A percentile compares a stretch with the other conserved stretches of the same genome.
phyloP scores from a whole-genome alignment of 805 yeast species.

The Diddensiella transvaalensis region DNA sequence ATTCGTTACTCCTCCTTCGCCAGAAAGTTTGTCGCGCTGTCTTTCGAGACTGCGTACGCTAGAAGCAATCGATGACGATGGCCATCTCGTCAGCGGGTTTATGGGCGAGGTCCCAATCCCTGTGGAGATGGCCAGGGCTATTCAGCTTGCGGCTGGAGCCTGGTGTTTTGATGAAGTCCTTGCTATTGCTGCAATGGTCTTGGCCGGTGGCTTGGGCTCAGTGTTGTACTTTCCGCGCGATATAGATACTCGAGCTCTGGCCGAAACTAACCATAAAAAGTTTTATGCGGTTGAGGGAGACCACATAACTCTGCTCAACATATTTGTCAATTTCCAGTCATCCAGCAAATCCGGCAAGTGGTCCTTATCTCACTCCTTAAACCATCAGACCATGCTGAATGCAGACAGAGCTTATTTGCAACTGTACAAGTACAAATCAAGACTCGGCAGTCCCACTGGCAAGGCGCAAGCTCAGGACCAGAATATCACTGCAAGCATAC shows the following conservation, averaged over 20 bases:
- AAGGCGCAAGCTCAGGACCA: background rate
- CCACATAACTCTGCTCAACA: conserved; percentile 72
- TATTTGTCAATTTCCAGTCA: conserved; percentile 26
- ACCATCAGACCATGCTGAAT: conserved; percentile 54
- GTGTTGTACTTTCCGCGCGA: conserved; percentile 32
- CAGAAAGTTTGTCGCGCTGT: conserved; percentile 60
- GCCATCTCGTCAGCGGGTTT: conserved; percentile 60
- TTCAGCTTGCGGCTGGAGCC: conserved; percentile 53
- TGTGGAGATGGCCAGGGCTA: conserved; percentile 63
- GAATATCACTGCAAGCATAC: conserved; percentile 1
- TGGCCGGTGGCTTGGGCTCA: conserved; percentile 57
- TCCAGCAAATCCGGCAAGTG: conserved; percentile 39
- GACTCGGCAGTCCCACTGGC: background rate
- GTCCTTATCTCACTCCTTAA: conserved; percentile 65
- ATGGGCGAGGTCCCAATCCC: conserved; percentile 73
- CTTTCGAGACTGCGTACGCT: conserved; percentile 72
- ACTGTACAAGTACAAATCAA: conserved; percentile 27
- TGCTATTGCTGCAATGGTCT: conserved; percentile 71
- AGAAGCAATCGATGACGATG: conserved; percentile 69
- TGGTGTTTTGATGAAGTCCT: conserved; percentile 65
- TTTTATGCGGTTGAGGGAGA: conserved; percentile 74
- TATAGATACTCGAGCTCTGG: conserved; percentile 4
- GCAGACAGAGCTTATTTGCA: conserved; percentile 68
- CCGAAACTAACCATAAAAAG: conserved; percentile 59
- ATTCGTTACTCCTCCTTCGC: conserved; percentile 73